Conservation (phyloP, 2,329 filamentous ascomycete species). For the Boeremia lycopersici region DNA sequence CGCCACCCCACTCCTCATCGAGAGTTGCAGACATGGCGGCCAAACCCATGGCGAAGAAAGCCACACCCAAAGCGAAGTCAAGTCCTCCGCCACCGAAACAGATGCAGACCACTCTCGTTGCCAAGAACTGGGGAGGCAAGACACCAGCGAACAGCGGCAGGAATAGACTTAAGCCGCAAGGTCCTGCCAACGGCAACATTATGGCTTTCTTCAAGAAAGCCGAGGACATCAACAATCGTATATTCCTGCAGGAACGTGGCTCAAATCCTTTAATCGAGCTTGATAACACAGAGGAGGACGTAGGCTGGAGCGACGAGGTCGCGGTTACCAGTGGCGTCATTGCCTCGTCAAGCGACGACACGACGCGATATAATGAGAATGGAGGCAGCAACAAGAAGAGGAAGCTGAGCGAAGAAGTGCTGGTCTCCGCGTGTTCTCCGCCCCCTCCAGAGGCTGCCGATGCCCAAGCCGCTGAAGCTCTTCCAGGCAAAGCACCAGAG, state of each 20-base stretch:
- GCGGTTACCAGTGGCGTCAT: constrained; percentile 19
- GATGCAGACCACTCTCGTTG: constrained; percentile 45
- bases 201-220: constrained; percentile 62
- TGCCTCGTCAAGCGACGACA: constrained; percentile 24
- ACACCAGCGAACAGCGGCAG: constrained; percentile 38
- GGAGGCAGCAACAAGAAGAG: constrained; percentile 51
- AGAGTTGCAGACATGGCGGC: constrained; percentile 28
- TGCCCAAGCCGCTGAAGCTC: background rate
- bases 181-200: constrained; percentile 57
- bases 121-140: constrained; percentile 40
- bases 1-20: constrained; percentile 51
- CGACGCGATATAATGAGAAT: constrained; percentile 52
- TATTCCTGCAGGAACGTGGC: constrained; percentile 46
- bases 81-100: constrained; percentile 27
- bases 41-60: constrained; percentile 31
- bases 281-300: constrained; percentile 31
- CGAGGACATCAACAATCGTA: constrained; percentile 48
- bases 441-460: constrained; percentile 27
- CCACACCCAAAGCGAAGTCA: constrained; percentile 21
- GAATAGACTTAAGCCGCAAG: constrained; percentile 46
- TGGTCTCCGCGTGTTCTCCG: constrained; percentile 49
- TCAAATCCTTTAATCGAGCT: constrained; percentile 26
- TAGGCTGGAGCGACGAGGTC: constrained; percentile 42
- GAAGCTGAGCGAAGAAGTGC: constrained; percentile 41
- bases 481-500: constrained; percentile 11